Base-by-base conservation (phyloP, 2,329 filamentous ascomycete species). In the Colletotrichum musicola region DNA sequence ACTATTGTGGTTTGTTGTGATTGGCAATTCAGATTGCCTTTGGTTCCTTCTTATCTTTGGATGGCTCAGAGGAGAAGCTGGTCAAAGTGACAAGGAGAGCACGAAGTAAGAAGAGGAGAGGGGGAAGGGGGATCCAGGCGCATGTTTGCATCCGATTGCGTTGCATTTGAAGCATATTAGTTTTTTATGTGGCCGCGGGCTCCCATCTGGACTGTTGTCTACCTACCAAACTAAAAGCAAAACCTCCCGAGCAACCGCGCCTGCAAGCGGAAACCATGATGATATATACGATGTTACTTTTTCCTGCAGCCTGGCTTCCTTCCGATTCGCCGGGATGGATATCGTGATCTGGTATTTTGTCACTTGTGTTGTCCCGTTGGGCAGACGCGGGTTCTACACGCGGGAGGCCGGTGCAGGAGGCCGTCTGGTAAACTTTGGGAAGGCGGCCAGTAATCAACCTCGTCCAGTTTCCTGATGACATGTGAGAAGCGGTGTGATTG, bases 1-100 rank as follows among this genome's bases (percentile, higher is more conserved):
- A 59, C 22, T 64, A 25, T 59, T 49, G 35, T 44, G 27, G 14
- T 46, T 42, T 51, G 38, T 25, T 20, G 54, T 47, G 47, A 55
- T 64, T 22, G 30, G 46, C 54, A 59, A 42, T 35, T 35, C 18
- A 22, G 20, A 22, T 18, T 42, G 40, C 16, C 13, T 42, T 42
- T 42, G 16, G 40, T 16, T 4, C 40, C 40, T 13, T 42, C 40
- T 42, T 14, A n/a, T 14, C 40, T 42, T 14, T 6, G 16, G 40
- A 42, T 14, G 40, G 9, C 30, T 35, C 1, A 10, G 7, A 42
- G 40, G 4, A 42, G 16, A 6, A 14, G 40, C 13, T 42, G 13
- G 40, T n/a, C 40, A 42, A 14, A 25, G 22, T 42, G 30, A 35
- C 2, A 3, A 2, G 30, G 10, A 10, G 3, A 3, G 30, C 30